Conservation (phyloP, 225 moss, liverwort and hornwort species). For the Marchantia polymorpha region DNA sequence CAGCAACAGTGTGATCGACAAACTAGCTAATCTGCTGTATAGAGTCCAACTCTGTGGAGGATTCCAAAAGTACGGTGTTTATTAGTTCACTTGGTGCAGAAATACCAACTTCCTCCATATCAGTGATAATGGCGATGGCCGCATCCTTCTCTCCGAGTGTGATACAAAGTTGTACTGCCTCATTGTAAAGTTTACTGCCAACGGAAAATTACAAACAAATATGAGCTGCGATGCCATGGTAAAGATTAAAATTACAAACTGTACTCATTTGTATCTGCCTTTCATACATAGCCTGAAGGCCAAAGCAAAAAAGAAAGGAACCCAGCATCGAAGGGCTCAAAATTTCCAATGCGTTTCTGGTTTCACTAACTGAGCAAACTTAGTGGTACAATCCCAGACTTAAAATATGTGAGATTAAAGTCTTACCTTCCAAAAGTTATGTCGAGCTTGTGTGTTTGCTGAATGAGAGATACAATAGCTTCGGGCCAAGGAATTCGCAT, state of each 20-base stretch:
- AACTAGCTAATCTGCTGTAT: constrained; percentile 36
- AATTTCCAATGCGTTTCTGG: not conserved
- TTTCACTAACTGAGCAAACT: no score
- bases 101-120: constrained; percentile 84
- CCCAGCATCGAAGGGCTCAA: not conserved
- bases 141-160: constrained; percentile 78
- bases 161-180: constrained; percentile 67
- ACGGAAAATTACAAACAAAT: not conserved
- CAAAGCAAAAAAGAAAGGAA: not conserved
- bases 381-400: not conserved
- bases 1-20: constrained; percentile 17
- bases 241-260: not conserved
- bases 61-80: constrained; percentile 53
- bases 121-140: constrained; percentile 67
- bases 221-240: not conserved
- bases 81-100: constrained; percentile 65
- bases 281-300: not conserved
- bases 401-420: not conserved
- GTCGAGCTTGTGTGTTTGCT: constrained; percentile 85
- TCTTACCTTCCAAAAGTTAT: constrained; percentile 83
- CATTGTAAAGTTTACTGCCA: constrained; percentile 88
- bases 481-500: constrained; percentile 93
- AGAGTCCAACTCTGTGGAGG: constrained; percentile 37
- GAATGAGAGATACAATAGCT: constrained; percentile 78
- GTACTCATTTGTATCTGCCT: not conserved